These are phyloP conservation scores for Emydomyces testavorans DNA, from an alignment of 2,329 filamentous ascomycete genomes.

Conservation along the genomic window DNA sequence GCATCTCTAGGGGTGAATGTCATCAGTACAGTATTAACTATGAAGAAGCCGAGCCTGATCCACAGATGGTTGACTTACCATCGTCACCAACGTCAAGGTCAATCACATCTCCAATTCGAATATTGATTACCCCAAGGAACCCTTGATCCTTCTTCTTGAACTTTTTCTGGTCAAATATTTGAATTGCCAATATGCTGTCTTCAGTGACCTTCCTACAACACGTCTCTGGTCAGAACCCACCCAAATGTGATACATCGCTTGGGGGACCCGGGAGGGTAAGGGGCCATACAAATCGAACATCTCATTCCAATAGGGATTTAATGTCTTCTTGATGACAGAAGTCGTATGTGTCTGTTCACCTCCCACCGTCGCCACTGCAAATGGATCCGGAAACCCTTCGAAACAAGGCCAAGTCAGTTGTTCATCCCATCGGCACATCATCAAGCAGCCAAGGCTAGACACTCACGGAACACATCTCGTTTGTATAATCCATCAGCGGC, in stretches of 20 bases:
- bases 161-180: conserved; percentile 99
- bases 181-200: conserved; percentile 91
- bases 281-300: conserved; percentile 83
- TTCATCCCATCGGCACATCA: neutral
- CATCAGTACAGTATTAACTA: neutral
- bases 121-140: conserved; percentile 94
- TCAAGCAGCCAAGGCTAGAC: neutral
- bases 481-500: conserved; percentile 97
- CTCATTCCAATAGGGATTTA: conserved; percentile 99
- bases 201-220: conserved; percentile 69
- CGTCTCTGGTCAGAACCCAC: conserved; percentile 8
- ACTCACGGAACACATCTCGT: conserved; percentile 95
- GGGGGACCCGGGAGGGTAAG: neutral
- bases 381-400: conserved; percentile 89
- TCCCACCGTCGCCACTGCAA: conserved; percentile 91
- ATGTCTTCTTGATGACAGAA: conserved; percentile 86
- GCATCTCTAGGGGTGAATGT: conserved; percentile 57
- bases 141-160: conserved; percentile 99
- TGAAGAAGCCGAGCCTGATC: no score
- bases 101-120: conserved; percentile 87
- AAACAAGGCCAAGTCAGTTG: conserved; percentile 12
- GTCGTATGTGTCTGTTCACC: conserved; percentile 99
- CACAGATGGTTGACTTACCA: conserved; percentile 47
- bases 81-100: conserved; percentile 82
- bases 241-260: neutral